phyloP scores from a whole-genome alignment of 306 rosid species.

The Hippophae gyantsensis region DNA sequence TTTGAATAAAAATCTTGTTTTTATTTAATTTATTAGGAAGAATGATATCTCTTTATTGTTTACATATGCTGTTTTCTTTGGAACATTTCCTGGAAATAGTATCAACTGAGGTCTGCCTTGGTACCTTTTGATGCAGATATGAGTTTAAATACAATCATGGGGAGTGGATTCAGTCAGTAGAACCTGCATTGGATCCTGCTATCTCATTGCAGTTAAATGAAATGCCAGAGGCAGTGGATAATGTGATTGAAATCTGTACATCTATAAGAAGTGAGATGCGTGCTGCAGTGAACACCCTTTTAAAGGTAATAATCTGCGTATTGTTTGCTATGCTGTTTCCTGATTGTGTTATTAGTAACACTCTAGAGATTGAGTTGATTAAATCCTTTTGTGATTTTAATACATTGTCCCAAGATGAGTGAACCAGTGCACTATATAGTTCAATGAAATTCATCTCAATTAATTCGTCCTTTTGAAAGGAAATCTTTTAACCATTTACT shows the following conservation, averaged over 20 bases:
- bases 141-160: conserved; percentile 57
- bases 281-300: conserved; percentile 49
- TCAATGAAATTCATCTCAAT: no score
- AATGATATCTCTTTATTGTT: no score
- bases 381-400: no score
- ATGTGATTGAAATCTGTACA: conserved; percentile 49
- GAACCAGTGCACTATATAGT: no score
- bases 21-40: no score
- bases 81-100: neutral
- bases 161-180: conserved; percentile 63
- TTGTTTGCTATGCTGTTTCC: no score
- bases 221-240: conserved; percentile 37
- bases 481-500: neutral
- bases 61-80: neutral
- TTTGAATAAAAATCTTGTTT: no score
- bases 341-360: no score
- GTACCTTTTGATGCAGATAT: conserved; percentile 36
- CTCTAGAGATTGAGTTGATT: no score
- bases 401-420: no score
- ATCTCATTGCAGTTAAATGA: conserved; percentile 42
- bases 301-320: conserved; percentile 51
- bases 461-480: no score
- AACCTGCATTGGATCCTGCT: conserved; percentile 60
- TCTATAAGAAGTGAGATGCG: conserved; percentile 65
- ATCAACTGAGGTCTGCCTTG: conserved; percentile 4